Base-by-base conservation (phyloP, 2,329 filamentous ascomycete genomes). In the Ampelomyces quisqualis region DNA sequence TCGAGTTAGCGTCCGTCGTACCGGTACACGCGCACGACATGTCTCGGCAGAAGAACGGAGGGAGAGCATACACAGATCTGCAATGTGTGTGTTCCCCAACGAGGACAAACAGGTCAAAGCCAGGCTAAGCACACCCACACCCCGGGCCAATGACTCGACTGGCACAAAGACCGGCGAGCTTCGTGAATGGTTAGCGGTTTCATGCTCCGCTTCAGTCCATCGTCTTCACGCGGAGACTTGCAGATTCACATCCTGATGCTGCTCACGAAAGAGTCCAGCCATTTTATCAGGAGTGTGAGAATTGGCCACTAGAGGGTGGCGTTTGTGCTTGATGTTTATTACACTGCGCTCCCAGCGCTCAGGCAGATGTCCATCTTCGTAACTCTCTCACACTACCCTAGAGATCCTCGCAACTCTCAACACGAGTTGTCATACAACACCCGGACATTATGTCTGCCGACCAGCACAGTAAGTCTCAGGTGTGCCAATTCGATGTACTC, bases 401-500 rank as follows among this genome's bases (percentile, higher is more conserved):
- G 45, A 41, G 47, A 57, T 51, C 45, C 37, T 40, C 49, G 38
- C 26, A 38, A 19, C 43, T 38, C 42, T 26, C 42, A 47, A 40
- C 43, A 53, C 29, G 31, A 47, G 34, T 31, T 38, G 19, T 24
- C 47, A 55, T 33, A 34, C 43, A 33, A 47, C 39, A 41, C 6
- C 31, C 57, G 54, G 61, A 51, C 45, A 53, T 32, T 33, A 68
- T 67, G 63, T 43, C 57, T 56, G 55, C 62, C 61, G 60, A 52
- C 30, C 38, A 53, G 51, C 58, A 53, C 42, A 43, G 64, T 66
- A 40, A 52, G 63, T 61, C 32, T 60, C 51, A 56, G 26, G 34
- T 29, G 36, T 40, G 47, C 47, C 47, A 40, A 21, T 20, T 28
- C 31, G 34, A 41, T 46, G 38, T 44, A 22, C 36, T 43, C 42